Percentiles rank a stretch among this genome's conserved stretches.
phyloP scores from a whole-genome alignment of 176 grass and related monocot genomes.

The Oryza nivara region DNA sequence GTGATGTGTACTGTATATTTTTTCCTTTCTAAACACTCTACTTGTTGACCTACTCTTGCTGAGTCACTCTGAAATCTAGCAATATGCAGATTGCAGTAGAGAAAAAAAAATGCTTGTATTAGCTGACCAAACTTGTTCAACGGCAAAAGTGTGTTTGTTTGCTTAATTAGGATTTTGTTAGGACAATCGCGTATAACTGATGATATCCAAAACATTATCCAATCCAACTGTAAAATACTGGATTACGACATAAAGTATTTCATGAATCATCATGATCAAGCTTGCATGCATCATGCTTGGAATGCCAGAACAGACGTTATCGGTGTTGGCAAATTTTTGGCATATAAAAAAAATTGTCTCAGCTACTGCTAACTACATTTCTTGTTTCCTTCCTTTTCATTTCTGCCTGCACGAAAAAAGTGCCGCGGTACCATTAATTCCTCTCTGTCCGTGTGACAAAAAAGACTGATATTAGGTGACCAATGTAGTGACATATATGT shows the following conservation, averaged over 20 bases:
- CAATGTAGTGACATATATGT: neutral
- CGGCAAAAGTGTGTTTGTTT: neutral
- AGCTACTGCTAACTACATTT: neutral
- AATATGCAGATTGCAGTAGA: neutral
- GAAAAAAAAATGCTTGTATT: neutral
- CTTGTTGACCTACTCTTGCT: conserved; percentile 16
- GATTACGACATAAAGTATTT: neutral
- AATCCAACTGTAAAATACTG: neutral
- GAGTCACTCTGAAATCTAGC: neutral
- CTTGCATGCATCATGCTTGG: neutral
- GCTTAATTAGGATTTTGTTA: neutral
- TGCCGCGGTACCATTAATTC: neutral
- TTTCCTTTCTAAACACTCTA: neutral
- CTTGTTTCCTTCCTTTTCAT: neutral
- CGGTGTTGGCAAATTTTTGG: neutral
- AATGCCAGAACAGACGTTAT: neutral
- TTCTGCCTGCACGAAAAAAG: neutral
- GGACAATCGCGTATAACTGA: neutral
- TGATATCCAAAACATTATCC: neutral
- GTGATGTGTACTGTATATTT: neutral
- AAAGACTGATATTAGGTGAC: neutral
- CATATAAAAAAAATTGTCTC: neutral
- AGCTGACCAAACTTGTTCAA: neutral
- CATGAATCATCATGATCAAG: neutral
- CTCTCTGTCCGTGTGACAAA: neutral